phyloP scores from a whole-genome alignment of 352 stramenopile species.

The Phytophthora boehmeriae region DNA sequence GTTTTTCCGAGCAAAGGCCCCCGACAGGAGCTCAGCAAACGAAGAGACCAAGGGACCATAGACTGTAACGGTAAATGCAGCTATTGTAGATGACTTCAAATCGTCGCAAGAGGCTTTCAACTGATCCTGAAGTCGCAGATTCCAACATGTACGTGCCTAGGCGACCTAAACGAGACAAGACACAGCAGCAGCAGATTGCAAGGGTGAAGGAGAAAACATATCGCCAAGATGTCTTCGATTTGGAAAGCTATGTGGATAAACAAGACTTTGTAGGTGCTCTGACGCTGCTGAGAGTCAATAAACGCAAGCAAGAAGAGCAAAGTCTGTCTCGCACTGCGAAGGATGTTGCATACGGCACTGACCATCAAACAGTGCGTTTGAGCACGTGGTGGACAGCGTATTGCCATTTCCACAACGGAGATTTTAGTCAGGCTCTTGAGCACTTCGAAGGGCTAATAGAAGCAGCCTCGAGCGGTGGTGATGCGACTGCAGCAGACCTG shows the following conservation, averaged over 20 bases:
- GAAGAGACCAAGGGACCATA: constrained; percentile 29
- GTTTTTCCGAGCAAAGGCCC: not conserved
- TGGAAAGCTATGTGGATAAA: constrained; percentile 47
- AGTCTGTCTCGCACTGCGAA: constrained; percentile 11
- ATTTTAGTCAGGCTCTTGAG: constrained; percentile 46
- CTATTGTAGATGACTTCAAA: constrained; percentile 17
- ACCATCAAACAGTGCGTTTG: constrained; percentile 18
- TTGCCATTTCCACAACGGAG: constrained; percentile 65
- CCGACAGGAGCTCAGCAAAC: constrained; percentile 6
- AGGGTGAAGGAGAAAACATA: constrained; percentile 3
- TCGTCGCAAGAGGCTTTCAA: constrained; percentile 6
- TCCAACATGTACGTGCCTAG: constrained; percentile 29
- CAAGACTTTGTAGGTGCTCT: constrained; percentile 57
- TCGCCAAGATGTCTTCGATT: constrained; percentile 31
- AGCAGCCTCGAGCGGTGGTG: constrained; percentile 6
- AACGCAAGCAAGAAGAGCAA: constrained; percentile 25
- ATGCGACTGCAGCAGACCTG: constrained; percentile 16
- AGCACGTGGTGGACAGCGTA: constrained; percentile 77
- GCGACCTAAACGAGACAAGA: constrained; percentile 6
- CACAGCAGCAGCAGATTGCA: not conserved
- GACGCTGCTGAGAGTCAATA: constrained; percentile 39
- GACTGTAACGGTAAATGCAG: constrained; percentile 17
- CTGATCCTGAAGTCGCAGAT: not conserved
- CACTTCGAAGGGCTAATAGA: constrained; percentile 63
- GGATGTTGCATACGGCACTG: not conserved